phyloP scores from a whole-genome alignment of 805 yeast genomes.

The Phaffomyces thermotolerans region DNA sequence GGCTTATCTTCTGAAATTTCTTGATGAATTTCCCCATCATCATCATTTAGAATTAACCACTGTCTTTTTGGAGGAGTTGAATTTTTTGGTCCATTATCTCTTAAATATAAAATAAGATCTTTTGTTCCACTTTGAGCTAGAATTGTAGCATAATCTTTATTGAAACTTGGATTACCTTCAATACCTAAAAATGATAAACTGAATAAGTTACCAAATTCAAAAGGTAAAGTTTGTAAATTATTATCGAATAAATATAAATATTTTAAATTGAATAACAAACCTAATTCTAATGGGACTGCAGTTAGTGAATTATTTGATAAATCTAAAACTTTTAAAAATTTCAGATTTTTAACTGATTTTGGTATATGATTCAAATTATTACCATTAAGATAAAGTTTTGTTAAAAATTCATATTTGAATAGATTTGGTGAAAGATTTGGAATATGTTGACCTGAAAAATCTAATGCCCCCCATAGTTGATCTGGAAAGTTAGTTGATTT shows the following conservation, averaged over 20 bases:
- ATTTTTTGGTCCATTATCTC: constrained; percentile 74
- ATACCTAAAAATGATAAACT: constrained; percentile 84
- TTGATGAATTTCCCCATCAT: constrained; percentile 49
- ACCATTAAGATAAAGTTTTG: constrained; percentile 80
- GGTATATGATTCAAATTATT: constrained; percentile 72
- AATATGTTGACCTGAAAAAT: constrained; percentile 84
- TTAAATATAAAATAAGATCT: constrained; percentile 68
- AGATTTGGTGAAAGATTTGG: constrained; percentile 61
- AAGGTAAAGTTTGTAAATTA: constrained; percentile 66
- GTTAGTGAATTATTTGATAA: constrained; percentile 69
- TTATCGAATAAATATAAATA: constrained; percentile 87
- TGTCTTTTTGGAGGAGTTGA: constrained; percentile 66
- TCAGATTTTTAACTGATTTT: constrained; percentile 54
- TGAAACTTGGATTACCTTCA: constrained; percentile 81
- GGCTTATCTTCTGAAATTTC: constrained; percentile 19
- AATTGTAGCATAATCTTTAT: constrained; percentile 53
- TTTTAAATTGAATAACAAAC: constrained; percentile 70
- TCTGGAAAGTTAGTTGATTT: constrained; percentile 44
- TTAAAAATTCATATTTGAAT: constrained; percentile 76
- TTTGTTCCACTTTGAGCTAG: constrained; percentile 79
- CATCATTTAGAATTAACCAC: constrained; percentile 76
- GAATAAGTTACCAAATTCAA: constrained; percentile 76
- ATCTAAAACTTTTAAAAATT: constrained; percentile 75
- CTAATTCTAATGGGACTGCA: constrained; percentile 77
- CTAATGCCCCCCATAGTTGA: constrained; percentile 92